Base-by-base conservation (phyloP, 2,329 filamentous ascomycete genomes). In the Neocatenulostroma microsporum region DNA sequence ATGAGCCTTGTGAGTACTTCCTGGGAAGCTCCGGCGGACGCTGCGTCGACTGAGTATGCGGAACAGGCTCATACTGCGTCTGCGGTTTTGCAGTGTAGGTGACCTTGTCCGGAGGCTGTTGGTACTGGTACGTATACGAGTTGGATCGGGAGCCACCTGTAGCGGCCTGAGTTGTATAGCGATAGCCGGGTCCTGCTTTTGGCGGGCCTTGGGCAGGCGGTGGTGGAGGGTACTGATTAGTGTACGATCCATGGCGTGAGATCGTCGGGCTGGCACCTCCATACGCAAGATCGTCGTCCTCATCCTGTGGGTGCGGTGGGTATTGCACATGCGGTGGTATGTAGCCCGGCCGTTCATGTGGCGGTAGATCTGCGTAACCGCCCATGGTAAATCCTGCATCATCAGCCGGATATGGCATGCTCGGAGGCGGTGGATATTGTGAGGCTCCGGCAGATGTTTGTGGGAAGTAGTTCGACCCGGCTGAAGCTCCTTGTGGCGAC, bases 331-430 rank as follows among this genome's bases (percentile, higher is more conserved):
- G 38, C 4, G 45, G 43, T 18, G 34, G 47, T 6, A 42, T 36
- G 36, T 55, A 67, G 23, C 57, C 61, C 2, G 64, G 62, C 4
- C 65, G 54, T 42, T 69, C 58, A 34, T 66, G 50, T 10, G 63
- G 65, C 19, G 65, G 65, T 8, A 66, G 55, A 42, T 68, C 64
- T 17, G 54, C 50, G 41, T 63, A 68, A 36, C 58, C 62, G 34
- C 64, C 64, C 62, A 66, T 67, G 32, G 62, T 65, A 21, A 64
- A 58, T 43, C 55, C 55, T 6, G 39, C 44, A 34, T 51, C 39
- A 21, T 51, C 52, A 11, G 32, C 21, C 7, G 56, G 55, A 32
- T 55, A 57, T 6, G 51, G 55, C 29, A 50, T 30, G 12, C 41
- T 26, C 38, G 28, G 31, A 13, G 41, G 23, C 14, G 41, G 36